These are phyloP conservation scores for Talaromyces atroroseus DNA, from an alignment of 2,329 filamentous ascomycete genomes.

Conservation along the genomic window DNA sequence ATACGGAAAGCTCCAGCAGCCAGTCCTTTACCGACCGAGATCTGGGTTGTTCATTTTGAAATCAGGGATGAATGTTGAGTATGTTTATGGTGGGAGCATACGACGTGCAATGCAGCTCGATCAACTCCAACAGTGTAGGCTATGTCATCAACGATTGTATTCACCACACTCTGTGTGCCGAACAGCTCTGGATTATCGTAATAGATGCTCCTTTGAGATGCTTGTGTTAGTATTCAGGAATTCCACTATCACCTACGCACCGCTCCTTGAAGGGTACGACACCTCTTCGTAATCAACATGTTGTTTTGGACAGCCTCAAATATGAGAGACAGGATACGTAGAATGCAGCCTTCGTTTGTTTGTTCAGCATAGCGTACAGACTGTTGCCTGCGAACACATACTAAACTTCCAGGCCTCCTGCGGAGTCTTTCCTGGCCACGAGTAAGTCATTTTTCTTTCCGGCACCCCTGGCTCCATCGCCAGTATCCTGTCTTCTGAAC, in stretches of 20 bases:
- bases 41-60: constrained; percentile 22
- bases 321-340: constrained; percentile 53
- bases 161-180: constrained; percentile 51
- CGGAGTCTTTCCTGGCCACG: constrained; percentile 51
- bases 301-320: constrained; percentile 47
- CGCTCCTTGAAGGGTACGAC: neutral
- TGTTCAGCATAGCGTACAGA: neutral
- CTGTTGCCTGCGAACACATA: constrained; percentile 16
- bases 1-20: constrained; percentile 31
- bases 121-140: constrained; percentile 55
- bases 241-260: neutral
- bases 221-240: neutral
- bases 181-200: constrained; percentile 59
- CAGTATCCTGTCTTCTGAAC: constrained; percentile 22
- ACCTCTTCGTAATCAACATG: constrained; percentile 54
- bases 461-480: constrained; percentile 1
- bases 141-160: constrained; percentile 56
- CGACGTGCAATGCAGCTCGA: constrained; percentile 53
- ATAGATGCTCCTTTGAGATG: constrained; percentile 52
- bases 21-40: constrained; percentile 41
- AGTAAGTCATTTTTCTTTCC: constrained; percentile 31
- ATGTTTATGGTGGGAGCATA: constrained; percentile 28
- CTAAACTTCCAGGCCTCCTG: constrained; percentile 53
- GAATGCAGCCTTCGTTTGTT: constrained; percentile 3
- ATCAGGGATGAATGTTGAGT: neutral